Evolutionary conservation across 495 filamentous ascomycete genomes (phyloP).

Genomic region (Xylaria scruposa): DNA sequence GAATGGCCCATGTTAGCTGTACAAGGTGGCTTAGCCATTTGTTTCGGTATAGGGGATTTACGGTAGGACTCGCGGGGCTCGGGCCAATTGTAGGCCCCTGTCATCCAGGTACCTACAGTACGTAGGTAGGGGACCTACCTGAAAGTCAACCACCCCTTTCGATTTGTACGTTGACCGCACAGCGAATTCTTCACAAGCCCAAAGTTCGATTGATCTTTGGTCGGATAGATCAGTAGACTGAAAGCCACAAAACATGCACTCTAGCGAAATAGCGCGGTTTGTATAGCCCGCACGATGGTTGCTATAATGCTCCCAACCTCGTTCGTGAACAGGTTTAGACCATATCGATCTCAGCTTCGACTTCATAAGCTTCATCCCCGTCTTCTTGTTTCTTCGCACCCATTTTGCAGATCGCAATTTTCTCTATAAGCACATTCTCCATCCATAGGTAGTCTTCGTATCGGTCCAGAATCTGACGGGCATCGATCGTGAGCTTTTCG

Average conservation of each 20-base stretch:
- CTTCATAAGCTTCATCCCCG: conserved; percentile 56
- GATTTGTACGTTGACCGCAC: no score
- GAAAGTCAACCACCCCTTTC: background rate
- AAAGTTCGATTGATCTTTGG: background rate
- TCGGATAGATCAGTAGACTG: background rate
- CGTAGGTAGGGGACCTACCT: background rate
- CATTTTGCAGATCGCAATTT: conserved; percentile 77
- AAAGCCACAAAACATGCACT: background rate
- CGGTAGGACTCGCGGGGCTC: background rate
- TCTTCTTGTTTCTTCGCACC: conserved; percentile 68
- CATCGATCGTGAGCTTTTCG: conserved; percentile 59
- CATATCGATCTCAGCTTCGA: conserved; percentile 56
- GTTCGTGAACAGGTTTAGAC: conserved; percentile 9
- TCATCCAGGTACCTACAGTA: background rate
- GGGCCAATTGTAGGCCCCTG: background rate
- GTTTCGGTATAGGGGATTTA: conserved; percentile 1
- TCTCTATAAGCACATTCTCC: conserved; percentile 64
- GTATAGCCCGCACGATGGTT: background rate
- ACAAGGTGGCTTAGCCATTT: background rate
- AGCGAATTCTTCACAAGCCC: background rate
- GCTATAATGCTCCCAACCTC: background rate
- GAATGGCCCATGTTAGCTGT: background rate
- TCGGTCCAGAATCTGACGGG: conserved; percentile 54
- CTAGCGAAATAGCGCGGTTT: no score
- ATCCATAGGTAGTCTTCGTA: conserved; percentile 68